These are phyloP conservation scores for Prunus davidiana DNA, from an alignment of 306 rosid genomes.

Conservation along the genomic window DNA sequence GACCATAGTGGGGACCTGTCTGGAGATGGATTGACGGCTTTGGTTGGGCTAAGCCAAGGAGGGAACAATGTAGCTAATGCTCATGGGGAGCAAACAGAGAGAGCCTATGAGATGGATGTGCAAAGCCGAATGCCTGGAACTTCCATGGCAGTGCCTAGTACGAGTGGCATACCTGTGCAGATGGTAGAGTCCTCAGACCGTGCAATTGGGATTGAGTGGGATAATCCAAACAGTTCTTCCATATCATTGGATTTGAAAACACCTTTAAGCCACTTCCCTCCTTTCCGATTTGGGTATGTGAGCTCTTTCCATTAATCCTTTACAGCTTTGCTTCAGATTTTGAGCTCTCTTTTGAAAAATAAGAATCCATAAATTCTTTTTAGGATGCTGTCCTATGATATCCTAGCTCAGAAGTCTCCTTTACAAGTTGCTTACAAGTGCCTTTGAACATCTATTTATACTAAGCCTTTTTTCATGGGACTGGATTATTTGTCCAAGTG, in stretches of 20 bases:
- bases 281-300: slow-evolving; percentile 95
- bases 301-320: slow-evolving; percentile 24
- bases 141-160: slow-evolving; percentile 62
- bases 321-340: background rate
- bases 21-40: slow-evolving; percentile 97
- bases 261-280: slow-evolving; percentile 95
- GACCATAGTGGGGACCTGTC: slow-evolving; percentile 75
- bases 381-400: background rate
- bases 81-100: slow-evolving; percentile 65
- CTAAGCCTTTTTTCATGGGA: background rate
- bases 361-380: background rate
- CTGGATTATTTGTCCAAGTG: background rate
- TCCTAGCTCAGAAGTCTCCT: background rate
- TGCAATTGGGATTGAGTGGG: slow-evolving; percentile 83
- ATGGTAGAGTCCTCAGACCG: slow-evolving; percentile 78
- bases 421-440: background rate
- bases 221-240: slow-evolving; percentile 60
- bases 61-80: slow-evolving; percentile 52
- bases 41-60: slow-evolving; percentile 89
- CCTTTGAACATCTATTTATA: background rate
- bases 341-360: background rate
- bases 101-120: slow-evolving; percentile 72
- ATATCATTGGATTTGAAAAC: slow-evolving; percentile 92
- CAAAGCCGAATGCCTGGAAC: slow-evolving; percentile 64
- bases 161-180: slow-evolving; percentile 74